Base-by-base conservation (phyloP, 1,284 basidiomycete species). In the Ustanciosporium gigantosporum region DNA sequence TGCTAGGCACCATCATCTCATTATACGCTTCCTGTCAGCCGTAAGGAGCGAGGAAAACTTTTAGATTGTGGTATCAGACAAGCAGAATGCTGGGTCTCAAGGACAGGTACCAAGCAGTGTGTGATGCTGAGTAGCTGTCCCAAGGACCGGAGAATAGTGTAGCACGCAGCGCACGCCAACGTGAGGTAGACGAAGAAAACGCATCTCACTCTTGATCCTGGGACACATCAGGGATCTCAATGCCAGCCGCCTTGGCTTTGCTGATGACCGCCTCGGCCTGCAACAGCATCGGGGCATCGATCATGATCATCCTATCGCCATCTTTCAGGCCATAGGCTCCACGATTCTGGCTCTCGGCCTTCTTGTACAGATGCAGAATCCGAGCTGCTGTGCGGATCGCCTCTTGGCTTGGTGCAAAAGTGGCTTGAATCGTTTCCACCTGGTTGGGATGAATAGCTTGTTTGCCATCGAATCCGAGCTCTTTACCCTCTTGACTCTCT, bases 361-460 rank as follows among this genome's bases (percentile, higher is more conserved):
- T 25, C 11, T 84, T 79, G 8, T 85, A 83, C 7, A 67, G 46
- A n/a, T 43, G 37, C 45, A 52, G 35, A 41, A 95, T 90, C 55
- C 84, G 85, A 3, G 84, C 85, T 0, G 92, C 91, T 35, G 88
- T 85, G 9, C 83, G 74, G 16, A 95, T 88, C 74, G 91, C 91
- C 78, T 85, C 79, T 16, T 82, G 78, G 0, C 84, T 85, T 0
- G 92, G 92, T 0, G 89, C 84, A 76, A 89, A 96, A 0, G 86
- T 87, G 3, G 42, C 25, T 64, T 92, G 89, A 31, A 94, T 91
- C 5, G 83, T 81, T 19, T 84, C 84, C 3, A 95, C 85, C 78
- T 97, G 93, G 13, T 81, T 81, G 0, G 93, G 92, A 79, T 97
- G 93, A 41, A 97, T 94, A 1, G 89, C 91, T 89, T 95, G 92